Conservation (phyloP, 495 filamentous ascomycete species). For the Hyaloscypha hepaticicola region DNA sequence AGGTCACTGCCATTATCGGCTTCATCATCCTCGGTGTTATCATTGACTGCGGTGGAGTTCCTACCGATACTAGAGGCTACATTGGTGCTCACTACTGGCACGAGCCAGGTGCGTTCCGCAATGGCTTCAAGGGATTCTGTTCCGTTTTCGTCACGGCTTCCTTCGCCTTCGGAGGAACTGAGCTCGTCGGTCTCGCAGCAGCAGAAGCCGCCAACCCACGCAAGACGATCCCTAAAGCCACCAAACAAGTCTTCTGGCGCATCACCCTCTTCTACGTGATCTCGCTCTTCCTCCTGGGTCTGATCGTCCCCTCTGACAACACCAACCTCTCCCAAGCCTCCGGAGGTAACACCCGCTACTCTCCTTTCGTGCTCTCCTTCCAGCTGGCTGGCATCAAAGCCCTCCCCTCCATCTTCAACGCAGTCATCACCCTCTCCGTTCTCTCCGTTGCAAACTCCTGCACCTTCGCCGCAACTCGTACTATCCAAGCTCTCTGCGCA, state of each 20-base stretch:
- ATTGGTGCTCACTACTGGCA: conserved; percentile 53
- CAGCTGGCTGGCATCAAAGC: conserved; percentile 60
- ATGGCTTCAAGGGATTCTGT: conserved; percentile 69
- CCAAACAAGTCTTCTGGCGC: conserved; percentile 80
- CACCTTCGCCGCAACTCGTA: conserved; percentile 60
- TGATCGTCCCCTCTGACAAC: conserved; percentile 47
- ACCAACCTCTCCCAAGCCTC: conserved; percentile 27
- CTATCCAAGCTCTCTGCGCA: conserved; percentile 57
- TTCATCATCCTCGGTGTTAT: conserved; percentile 86
- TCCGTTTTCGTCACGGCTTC: conserved; percentile 64
- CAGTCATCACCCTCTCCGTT: conserved; percentile 61
- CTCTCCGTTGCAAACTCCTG: conserved; percentile 61
- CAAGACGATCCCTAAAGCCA: conserved; percentile 73
- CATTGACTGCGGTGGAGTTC: conserved; percentile 74
- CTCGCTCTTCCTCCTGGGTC: conserved; percentile 58
- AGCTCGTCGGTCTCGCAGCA: conserved; percentile 72
- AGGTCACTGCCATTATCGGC: conserved; percentile 81
- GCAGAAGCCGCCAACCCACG: conserved; percentile 78
- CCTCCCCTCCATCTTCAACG: conserved; percentile 69
- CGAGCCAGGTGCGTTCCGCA: conserved; percentile 59
- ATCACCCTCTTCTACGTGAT: conserved; percentile 82
- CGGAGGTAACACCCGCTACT: conserved; percentile 51
- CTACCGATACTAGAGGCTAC: conserved; percentile 50
- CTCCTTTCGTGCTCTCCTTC: conserved; percentile 70
- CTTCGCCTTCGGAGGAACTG: conserved; percentile 68